phyloP scores from a whole-genome alignment of 2,329 filamentous ascomycete species.

The Amphichorda felina region DNA sequence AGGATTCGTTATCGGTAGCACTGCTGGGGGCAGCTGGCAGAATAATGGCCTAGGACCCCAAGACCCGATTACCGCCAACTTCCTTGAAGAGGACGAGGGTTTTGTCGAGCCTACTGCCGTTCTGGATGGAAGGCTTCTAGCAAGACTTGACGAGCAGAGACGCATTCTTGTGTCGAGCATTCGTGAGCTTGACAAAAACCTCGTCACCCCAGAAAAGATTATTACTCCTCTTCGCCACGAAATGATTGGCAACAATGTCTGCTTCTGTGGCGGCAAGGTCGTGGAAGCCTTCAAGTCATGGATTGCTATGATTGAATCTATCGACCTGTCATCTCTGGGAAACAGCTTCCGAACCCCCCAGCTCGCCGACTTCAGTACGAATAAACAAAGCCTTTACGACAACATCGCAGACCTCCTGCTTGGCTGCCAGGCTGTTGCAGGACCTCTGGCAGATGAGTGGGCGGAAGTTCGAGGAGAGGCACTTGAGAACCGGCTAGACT shows the following conservation, averaged over 20 bases:
- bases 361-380: slow-evolving; percentile 72
- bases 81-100: slow-evolving; percentile 73
- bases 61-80: slow-evolving; percentile 68
- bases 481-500: slow-evolving; percentile 73
- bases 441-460: slow-evolving; percentile 91
- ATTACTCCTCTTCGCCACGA: slow-evolving; percentile 70
- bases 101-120: slow-evolving; percentile 57
- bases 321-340: slow-evolving; percentile 72
- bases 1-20: slow-evolving; percentile 82
- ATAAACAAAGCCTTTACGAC: slow-evolving; percentile 92
- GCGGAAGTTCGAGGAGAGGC: slow-evolving; percentile 82
- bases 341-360: slow-evolving; percentile 75
- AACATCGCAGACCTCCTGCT: slow-evolving; percentile 81
- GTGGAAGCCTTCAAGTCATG: slow-evolving; percentile 84
- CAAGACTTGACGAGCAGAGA: slow-evolving; percentile 77
- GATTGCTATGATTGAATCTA: slow-evolving; percentile 81
- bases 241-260: slow-evolving; percentile 71
- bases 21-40: slow-evolving; percentile 78
- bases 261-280: slow-evolving; percentile 64
- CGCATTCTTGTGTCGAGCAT: slow-evolving; percentile 77
- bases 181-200: slow-evolving; percentile 74
- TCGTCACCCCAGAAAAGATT: slow-evolving; percentile 68
- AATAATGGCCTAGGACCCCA: slow-evolving; percentile 53
- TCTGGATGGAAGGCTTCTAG: slow-evolving; percentile 67
- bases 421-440: slow-evolving; percentile 82